Evolutionary conservation across 768 basidiomycete species (phyloP), one percentile per base, ranked within the genome.

Genomic region (Lactarius vividus): DNA sequence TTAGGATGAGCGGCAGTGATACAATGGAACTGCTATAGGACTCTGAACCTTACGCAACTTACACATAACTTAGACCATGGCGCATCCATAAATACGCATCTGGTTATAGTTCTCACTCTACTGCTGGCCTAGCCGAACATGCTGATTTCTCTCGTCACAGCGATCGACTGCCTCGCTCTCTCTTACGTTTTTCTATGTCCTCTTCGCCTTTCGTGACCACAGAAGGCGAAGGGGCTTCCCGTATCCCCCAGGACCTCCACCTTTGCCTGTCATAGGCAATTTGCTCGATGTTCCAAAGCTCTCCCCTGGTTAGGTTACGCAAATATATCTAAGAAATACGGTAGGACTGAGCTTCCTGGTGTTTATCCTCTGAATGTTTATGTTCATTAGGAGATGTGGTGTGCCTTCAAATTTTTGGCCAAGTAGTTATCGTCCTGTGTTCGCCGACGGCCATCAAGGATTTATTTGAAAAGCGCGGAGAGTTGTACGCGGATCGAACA

Each of bases 401-500:
- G 2, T 62, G 33, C 55, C 20, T 66, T 35, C 54, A 44, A n/a
- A 23, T 61, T 16, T 33, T 61, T 16, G 65, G 65, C 1, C 59
- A 66, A 16, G 54, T 28, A 3, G 26, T 65, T 6, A 33, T 65
- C 4, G 54, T 65, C 15, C 59, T 65, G 28, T 39, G 40, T 28
- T 62, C 60, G 1, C 7, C 29, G n/a, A 5, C 60, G 2, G 59
- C 60, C 1, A 46, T 66, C 40, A 66, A 55, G 3, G 65, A 66
- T 31, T 11, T 66, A 13, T 15, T 66, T 2, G 65, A 66, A 26
- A 66, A 49, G 55, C 59, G 60, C 8, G 55, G 65, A 13, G 59
- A 54, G 7, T 2, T 46, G 6, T 61, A 62, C 7, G 39, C 67
- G 7, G 64, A 66, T 23, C 39, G 67, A 9, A 46, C 64, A 7